phyloP scores from a whole-genome alignment of 441 rosid genomes.

The Mallotus japonicus region DNA sequence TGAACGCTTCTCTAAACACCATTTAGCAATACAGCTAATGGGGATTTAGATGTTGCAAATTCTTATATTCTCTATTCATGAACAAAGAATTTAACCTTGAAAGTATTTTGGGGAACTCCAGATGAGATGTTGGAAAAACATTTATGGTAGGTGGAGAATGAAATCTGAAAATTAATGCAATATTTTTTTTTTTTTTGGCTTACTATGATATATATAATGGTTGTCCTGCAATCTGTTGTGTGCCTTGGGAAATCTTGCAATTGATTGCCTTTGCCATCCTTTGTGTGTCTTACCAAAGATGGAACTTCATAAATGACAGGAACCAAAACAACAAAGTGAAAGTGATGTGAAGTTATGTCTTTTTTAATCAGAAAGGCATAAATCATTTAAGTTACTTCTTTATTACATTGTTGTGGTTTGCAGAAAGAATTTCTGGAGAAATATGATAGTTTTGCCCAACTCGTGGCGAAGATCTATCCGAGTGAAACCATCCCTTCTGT shows the following conservation, averaged over 20 bases:
- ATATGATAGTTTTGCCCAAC: conserved; percentile 88
- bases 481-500: conserved; percentile 66
- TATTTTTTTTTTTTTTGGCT: too few species aligned
- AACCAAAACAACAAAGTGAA: not conserved
- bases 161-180: too few species aligned
- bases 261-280: not conserved
- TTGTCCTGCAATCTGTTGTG: not conserved
- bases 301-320: not conserved
- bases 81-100: not conserved
- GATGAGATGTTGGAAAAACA: not conserved
- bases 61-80: not conserved
- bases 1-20: not conserved
- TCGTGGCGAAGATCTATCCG: conserved; percentile 86
- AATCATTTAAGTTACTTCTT: too few species aligned
- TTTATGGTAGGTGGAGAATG: not conserved
- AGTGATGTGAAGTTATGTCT: not conserved
- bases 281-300: not conserved
- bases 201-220: too few species aligned
- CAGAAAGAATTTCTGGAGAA: conserved; percentile 98
- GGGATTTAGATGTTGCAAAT: not conserved
- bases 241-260: conserved; percentile 1
- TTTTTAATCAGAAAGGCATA: too few species aligned
- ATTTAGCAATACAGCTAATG: not conserved
- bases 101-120: not conserved
- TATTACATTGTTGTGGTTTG: conserved; percentile 15